Evolutionary conservation across 129 eudicot species (phyloP), one percentile per base, ranked within the genome.

Genomic region (Escallonia herrerae): DNA sequence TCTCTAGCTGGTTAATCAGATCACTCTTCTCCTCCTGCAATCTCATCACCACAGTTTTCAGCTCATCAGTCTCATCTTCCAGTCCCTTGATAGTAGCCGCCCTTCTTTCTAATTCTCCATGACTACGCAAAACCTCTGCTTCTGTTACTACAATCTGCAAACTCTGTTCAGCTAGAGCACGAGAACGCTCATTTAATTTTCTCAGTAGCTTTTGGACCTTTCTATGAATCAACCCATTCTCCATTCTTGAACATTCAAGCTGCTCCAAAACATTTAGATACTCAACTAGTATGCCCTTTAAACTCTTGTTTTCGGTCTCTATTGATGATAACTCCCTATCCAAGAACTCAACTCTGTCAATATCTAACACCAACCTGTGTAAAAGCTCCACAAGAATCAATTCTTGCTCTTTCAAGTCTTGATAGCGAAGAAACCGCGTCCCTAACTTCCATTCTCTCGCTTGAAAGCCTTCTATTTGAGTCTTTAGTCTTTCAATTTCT

Each of bases 351-450:
- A 57, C 70, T 70, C 78, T 80, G 43, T 73, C 77, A 46, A 70
- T 80, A 73, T 84, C 91, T 22, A 80, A 33, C 43, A 60, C 15
- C 68, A 82, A 72, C 59, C 47, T 40, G 47, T 80, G 82, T 46
- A 71, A 60, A 10, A 72, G 54, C 84, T 78, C 94, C 76, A 74
- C 65, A 6, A 85, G 62, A 70, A 65, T 76, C 10, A 71, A 54
- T 70, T 89, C 87, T 57, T 64, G 81, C 58, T 82, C 90, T 70
- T 85, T 89, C 71, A 84, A 39, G 10, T 72, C 81, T 43, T 64
- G 67, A 48, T 69, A 82, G 5, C 54, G 63, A 62, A 80, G 50
- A 65, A 82, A 82, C 58, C 69, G 58, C 9, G 42, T 52, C 75
- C 78, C 81, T 37, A 74, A 64, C 74, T 80, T 77, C 56, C 11